Evolutionary conservation across 2,329 filamentous ascomycete species (phyloP).

Genomic region (Fusarium veterinarium): DNA sequence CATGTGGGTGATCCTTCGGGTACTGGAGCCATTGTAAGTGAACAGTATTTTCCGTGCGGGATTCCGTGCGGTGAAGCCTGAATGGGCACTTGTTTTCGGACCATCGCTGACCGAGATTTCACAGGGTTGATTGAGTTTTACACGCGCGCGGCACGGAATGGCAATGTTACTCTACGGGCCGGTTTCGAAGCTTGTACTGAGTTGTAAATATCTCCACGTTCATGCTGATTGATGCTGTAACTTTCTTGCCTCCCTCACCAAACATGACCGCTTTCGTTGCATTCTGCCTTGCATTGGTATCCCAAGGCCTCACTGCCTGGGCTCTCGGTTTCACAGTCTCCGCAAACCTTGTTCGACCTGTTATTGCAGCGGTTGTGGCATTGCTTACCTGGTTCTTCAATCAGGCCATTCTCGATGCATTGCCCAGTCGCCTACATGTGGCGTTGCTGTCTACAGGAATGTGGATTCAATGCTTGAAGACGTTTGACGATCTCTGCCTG

Average conservation of each 20-base stretch:
- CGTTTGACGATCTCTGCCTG: constrained; percentile 28
- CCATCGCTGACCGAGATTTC: background rate
- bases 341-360: background rate
- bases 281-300: constrained; percentile 6
- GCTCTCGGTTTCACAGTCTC: constrained; percentile 15
- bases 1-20: background rate
- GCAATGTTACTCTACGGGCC: background rate
- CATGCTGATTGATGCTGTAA: background rate
- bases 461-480: constrained; percentile 38
- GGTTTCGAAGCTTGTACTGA: background rate
- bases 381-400: constrained; percentile 26
- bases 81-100: background rate
- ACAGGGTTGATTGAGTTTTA: background rate
- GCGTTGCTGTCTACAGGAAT: constrained; percentile 30
- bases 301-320: constrained; percentile 14
- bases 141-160: background rate
- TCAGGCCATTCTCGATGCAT: constrained; percentile 1
- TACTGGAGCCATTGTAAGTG: too few species aligned
- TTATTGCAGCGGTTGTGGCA: background rate
- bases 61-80: background rate
- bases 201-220: background rate
- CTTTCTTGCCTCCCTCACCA: background rate
- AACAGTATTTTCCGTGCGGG: background rate
- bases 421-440: constrained; percentile 27
- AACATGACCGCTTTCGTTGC: constrained; percentile 10